Conservation (phyloP, 768 basidiomycete genomes). For the Macrocybe gigantea region DNA sequence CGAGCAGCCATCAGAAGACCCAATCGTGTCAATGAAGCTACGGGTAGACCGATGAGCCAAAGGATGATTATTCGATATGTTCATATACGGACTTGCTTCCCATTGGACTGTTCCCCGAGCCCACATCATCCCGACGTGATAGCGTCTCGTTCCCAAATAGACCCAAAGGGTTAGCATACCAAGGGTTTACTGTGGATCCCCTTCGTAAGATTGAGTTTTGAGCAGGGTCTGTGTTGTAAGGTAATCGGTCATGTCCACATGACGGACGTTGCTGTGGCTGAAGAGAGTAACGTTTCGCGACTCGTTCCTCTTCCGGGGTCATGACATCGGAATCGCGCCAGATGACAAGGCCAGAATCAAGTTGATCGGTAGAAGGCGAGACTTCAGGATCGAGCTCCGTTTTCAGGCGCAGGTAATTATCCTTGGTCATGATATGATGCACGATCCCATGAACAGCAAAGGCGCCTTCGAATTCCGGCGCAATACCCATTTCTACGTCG, state of each 20-base stretch:
- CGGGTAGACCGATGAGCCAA: slow-evolving; percentile 5
- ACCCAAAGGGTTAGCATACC: slow-evolving; percentile 39
- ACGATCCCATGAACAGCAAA: slow-evolving; percentile 64
- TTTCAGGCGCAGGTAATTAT: slow-evolving; percentile 63
- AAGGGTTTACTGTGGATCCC: slow-evolving; percentile 19
- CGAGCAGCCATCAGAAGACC: slow-evolving; percentile 67
- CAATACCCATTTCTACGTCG: slow-evolving; percentile 35
- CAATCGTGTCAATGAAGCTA: slow-evolving; percentile 70
- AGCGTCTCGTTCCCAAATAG: slow-evolving; percentile 27
- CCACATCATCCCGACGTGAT: slow-evolving; percentile 50
- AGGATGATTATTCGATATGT: neutral
- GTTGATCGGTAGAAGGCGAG: slow-evolving; percentile 28
- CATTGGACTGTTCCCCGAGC: slow-evolving; percentile 43
- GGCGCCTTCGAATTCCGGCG: slow-evolving; percentile 69
- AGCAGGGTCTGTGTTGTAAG: slow-evolving; percentile 56
- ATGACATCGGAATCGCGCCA: slow-evolving; percentile 72
- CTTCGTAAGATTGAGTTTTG: slow-evolving; percentile 46
- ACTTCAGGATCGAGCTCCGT: slow-evolving; percentile 51
- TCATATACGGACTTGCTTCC: slow-evolving; percentile 43
- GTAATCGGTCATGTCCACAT: slow-evolving; percentile 68
- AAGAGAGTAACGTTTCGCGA: slow-evolving; percentile 17
- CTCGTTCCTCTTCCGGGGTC: slow-evolving; percentile 42
- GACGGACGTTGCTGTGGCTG: slow-evolving; percentile 22
- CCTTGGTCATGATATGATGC: slow-evolving; percentile 66
- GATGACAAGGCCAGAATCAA: slow-evolving; percentile 57